Conservation (phyloP, 1,284 basidiomycete species). For the Polyporus tsugae region DNA sequence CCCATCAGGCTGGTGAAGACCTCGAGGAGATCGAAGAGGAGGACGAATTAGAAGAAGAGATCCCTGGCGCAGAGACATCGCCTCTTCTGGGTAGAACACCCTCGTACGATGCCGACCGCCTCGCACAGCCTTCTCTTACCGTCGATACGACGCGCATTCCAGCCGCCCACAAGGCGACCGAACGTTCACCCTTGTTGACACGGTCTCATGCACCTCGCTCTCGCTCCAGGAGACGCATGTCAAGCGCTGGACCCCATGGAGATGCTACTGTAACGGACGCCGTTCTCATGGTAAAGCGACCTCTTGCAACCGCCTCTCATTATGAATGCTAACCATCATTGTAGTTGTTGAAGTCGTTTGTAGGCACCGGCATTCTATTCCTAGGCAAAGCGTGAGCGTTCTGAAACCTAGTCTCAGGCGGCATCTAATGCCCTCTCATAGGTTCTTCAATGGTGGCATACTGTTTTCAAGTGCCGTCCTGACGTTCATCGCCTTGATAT, state of each 20-base stretch:
- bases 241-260: constrained; percentile 69
- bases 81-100: constrained; percentile 21
- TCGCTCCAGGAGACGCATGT: constrained; percentile 57
- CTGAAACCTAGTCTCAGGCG: background rate
- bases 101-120: constrained; percentile 22
- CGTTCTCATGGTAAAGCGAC: constrained; percentile 80
- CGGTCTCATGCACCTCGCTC: constrained; percentile 31
- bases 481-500: constrained; percentile 85
- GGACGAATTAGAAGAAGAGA: constrained; percentile 51
- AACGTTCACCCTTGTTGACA: constrained; percentile 43
- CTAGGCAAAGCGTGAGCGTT: constrained; percentile 86
- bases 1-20: constrained; percentile 87
- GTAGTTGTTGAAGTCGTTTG: constrained; percentile 92
- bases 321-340: background rate
- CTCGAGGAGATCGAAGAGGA: constrained; percentile 86
- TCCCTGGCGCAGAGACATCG: constrained; percentile 31
- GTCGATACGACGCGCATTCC: background rate
- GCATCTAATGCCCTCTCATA: constrained; percentile 40
- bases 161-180: constrained; percentile 36
- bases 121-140: constrained; percentile 17
- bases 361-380: constrained; percentile 97
- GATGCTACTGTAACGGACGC: constrained; percentile 91
- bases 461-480: constrained; percentile 89
- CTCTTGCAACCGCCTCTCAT: constrained; percentile 4
- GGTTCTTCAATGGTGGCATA: constrained; percentile 95